Evolutionary conservation across 805 yeast genomes (phyloP).

Genomic region (Ogataea kodamae): DNA sequence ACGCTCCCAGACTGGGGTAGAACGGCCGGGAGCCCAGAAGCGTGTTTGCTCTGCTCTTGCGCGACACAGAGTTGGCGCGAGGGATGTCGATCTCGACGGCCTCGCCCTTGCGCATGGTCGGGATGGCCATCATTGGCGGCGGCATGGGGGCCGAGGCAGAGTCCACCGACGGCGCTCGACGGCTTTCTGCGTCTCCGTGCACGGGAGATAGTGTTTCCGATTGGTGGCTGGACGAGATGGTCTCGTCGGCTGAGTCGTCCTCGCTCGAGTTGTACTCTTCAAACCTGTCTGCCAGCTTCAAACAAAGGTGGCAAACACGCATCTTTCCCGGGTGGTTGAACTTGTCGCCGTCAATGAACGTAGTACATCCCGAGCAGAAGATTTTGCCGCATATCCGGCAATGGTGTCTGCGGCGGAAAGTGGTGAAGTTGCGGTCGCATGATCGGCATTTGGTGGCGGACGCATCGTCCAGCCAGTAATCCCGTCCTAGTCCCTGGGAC

Average conservation of each 20-base stretch:
- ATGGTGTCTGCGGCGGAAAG: conserved; percentile 90
- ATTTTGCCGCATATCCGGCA: conserved; percentile 96
- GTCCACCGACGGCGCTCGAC: conserved; percentile 8
- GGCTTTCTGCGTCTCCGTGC: conserved; percentile 15
- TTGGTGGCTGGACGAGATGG: conserved; percentile 23
- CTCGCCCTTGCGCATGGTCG: conserved; percentile 77
- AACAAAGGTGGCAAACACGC: conserved; percentile 76
- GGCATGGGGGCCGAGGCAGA: conserved; percentile 45
- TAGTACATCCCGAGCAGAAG: conserved; percentile 81
- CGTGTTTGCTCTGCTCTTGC: conserved; percentile 24
- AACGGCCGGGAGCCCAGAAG: conserved; percentile 15
- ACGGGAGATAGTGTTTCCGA: conserved; percentile 18
- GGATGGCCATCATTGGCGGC: conserved; percentile 74
- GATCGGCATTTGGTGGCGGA: conserved; percentile 84
- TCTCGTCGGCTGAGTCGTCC: conserved; percentile 42
- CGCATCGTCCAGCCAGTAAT: conserved; percentile 96
- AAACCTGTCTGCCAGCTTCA: conserved; percentile 56
- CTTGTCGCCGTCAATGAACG: conserved; percentile 61
- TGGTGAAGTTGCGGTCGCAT: conserved; percentile 75
- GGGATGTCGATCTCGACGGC: conserved; percentile 65
- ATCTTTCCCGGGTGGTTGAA: conserved; percentile 64
- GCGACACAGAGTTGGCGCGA: conserved; percentile 26
- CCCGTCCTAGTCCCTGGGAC: conserved; percentile 53
- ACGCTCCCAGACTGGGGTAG: conserved; percentile 7
- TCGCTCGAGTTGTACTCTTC: conserved; percentile 69